Evolutionary conservation across 345 rosid genomes (phyloP), one percentile per base, ranked within the genome.

Genomic region (Diplotaxis tenuifolia): DNA sequence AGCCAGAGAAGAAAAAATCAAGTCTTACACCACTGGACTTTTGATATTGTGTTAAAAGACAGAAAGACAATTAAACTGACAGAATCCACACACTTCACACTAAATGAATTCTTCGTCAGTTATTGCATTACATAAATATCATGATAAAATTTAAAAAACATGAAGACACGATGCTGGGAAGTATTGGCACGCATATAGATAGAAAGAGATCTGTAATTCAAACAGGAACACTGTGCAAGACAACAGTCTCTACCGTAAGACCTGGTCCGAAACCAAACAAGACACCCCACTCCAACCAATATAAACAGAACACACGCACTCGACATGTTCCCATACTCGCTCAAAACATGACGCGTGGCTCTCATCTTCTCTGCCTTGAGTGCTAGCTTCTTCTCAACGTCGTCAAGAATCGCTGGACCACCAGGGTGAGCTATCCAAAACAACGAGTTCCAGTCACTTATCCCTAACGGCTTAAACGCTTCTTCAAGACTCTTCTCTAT

Each of bases 401-500:
- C 86, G 75, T 85, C 88, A 0, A 87, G 79, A 27, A 91, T 84
- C 12, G 93, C 89, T 0, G 91, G 88, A 2, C 97, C 97, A 1
- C 97, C 95, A 0, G 95, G 93, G 71, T 91, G 97, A 0, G 89
- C 92, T 21, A 89, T 70, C 91, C 95, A 91, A 67, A 91, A 91
- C 47, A 91, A 47, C 1, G 94, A 88, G 78, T 90, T 88, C 94
- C 92, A 90, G 74, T 90, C 96, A 3, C 59, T 81, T 18, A 90
- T 86, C 15, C 96, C 96, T 4, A 90, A 7, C 0, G 92, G 96
- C 9, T 80, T n/a, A 60, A 88, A 88, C 7, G 94, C 92, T 67
- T 90, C 92, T 0, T 66, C 79, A n/a, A 90, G 74, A 72, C 88
- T 84, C 70, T 87, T 86, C 80, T 86, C 92, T 1, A 90, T 64